Percentiles rank a stretch among this genome's conserved stretches.
These are phyloP conservation scores for Aeminium ludgeri DNA, from an alignment of 495 filamentous ascomycete genomes.

Conservation along the genomic window DNA sequence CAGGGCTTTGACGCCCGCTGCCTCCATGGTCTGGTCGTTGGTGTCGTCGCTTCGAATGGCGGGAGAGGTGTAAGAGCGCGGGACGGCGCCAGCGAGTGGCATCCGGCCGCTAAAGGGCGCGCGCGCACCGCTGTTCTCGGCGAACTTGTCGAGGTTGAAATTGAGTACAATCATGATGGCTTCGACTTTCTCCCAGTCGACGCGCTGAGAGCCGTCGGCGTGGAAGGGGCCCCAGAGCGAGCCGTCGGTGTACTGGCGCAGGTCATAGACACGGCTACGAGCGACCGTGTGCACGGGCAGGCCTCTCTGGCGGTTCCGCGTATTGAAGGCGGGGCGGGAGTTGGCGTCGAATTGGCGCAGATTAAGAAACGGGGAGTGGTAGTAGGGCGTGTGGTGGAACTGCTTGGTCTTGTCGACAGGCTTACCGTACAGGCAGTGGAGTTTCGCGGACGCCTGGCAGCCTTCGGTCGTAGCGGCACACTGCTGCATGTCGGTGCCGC, in stretches of 20 bases:
- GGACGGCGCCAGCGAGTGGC: slow-evolving; percentile 37
- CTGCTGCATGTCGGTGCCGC: slow-evolving; percentile 18
- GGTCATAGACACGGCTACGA: slow-evolving; percentile 44
- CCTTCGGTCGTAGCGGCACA: slow-evolving; percentile 14
- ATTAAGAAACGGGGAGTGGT: background rate
- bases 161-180: slow-evolving; percentile 44
- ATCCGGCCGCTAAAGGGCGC: slow-evolving; percentile 33
- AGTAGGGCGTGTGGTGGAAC: background rate
- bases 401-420: slow-evolving; percentile 24
- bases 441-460: slow-evolving; percentile 42
- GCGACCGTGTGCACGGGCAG: slow-evolving; percentile 35
- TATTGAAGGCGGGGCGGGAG: slow-evolving; percentile 3
- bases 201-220: slow-evolving; percentile 31
- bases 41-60: background rate
- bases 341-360: slow-evolving; percentile 1
- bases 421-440: slow-evolving; percentile 44
- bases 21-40: background rate
- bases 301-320: slow-evolving; percentile 3
- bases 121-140: slow-evolving; percentile 25
- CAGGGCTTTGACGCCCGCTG: slow-evolving; percentile 12
- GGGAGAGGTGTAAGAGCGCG: slow-evolving; percentile 14
- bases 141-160: slow-evolving; percentile 34
- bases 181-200: slow-evolving; percentile 59
- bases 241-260: slow-evolving; percentile 39
- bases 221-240: slow-evolving; percentile 47